Percentiles rank a stretch among this genome's conserved stretches.
phyloP scores from a whole-genome alignment of 192 early-diverging fungal genomes.

The Coemansia sp. region DNA sequence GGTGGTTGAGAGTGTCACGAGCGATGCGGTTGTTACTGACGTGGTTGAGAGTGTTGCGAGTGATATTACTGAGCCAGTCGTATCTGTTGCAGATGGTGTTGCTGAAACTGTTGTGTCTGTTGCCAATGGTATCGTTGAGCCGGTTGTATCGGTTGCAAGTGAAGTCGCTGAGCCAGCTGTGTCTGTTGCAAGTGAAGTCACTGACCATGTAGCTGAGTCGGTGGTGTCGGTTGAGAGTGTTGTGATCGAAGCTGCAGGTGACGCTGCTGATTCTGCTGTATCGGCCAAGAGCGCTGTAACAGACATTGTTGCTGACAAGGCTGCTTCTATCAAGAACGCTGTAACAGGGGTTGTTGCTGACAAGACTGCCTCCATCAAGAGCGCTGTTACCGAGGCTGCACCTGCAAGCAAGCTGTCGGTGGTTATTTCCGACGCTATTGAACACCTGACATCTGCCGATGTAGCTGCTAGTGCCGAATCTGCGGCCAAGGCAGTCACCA shows the following conservation, averaged over 20 bases:
- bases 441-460: neutral
- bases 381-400: neutral
- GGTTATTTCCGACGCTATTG: neutral
- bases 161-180: neutral
- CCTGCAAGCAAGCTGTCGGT: neutral
- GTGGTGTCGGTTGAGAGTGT: neutral
- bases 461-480: neutral
- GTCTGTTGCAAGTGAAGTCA: neutral
- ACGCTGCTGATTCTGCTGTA: neutral
- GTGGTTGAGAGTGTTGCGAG: neutral
- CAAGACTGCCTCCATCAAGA: neutral
- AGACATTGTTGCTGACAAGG: neutral
- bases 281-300: neutral
- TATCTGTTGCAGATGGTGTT: neutral
- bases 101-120: neutral
- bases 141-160: conserved; percentile 1
- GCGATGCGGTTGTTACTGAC: neutral
- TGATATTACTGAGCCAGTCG: conserved; percentile 7
- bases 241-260: too few relatives aligned
- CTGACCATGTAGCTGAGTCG: neutral
- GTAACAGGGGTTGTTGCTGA: neutral
- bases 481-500: neutral
- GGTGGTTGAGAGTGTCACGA: neutral
- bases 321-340: neutral
- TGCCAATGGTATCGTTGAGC: neutral